These are phyloP conservation scores for Dimargaris xerosporica DNA, from an alignment of 192 early-diverging fungal genomes.

Conservation along the genomic window DNA sequence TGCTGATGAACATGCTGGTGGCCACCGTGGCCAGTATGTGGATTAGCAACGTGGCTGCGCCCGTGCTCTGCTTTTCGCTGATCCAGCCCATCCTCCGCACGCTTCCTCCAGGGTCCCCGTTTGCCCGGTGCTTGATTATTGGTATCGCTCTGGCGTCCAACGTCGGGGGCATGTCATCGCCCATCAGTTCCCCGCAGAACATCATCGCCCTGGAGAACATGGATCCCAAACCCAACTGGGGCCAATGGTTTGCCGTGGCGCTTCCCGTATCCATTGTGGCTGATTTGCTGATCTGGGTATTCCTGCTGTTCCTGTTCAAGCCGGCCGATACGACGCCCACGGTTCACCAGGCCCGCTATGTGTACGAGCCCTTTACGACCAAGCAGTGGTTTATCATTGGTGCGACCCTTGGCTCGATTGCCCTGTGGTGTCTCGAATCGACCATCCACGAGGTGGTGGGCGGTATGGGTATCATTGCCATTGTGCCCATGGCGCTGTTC, in stretches of 20 bases:
- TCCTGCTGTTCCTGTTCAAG: conserved; percentile 65
- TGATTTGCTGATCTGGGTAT: conserved; percentile 67
- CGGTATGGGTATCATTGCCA: conserved; percentile 91
- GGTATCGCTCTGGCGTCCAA: conserved; percentile 97
- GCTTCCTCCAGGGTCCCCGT: conserved; percentile 59
- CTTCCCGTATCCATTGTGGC: conserved; percentile 70
- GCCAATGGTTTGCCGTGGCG: conserved; percentile 77
- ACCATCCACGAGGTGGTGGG: conserved; percentile 60
- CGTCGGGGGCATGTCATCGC: conserved; percentile 93
- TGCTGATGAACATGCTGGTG: conserved; percentile 90
- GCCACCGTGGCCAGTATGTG: conserved; percentile 97
- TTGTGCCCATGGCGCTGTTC: conserved; percentile 80
- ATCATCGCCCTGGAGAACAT: conserved; percentile 90
- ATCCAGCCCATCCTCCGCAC: conserved; percentile 89
- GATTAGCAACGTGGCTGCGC: conserved; percentile 95
- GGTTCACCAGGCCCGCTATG: conserved; percentile 33
- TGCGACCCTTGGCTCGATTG: conserved; percentile 64
- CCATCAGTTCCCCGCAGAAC: conserved; percentile 96
- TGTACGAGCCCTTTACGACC: conserved; percentile 20
- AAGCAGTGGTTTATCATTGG: conserved; percentile 65
- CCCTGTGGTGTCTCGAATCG: conserved; percentile 79
- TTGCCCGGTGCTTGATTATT: conserved; percentile 75
- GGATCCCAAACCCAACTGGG: conserved; percentile 76
- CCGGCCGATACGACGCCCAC: conserved; percentile 42
- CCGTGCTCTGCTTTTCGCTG: conserved; percentile 89